Percentiles rank a stretch among this genome's conserved stretches.
Conservation (phyloP, 345 rosid species). For the Hibiscus tridactylites region DNA sequence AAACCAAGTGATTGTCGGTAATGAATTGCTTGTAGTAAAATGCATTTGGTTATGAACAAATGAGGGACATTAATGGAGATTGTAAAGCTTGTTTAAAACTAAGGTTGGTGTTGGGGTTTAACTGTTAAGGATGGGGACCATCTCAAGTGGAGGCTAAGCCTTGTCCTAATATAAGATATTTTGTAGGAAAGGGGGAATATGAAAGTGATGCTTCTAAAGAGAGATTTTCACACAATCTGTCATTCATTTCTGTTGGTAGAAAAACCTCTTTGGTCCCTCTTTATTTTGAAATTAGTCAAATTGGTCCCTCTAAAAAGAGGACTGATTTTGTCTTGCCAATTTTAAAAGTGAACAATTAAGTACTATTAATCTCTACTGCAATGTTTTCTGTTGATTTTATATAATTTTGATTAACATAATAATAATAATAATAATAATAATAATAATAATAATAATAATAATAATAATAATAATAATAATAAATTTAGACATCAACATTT, state of each 20-base stretch:
- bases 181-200: not conserved
- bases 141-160: not conserved
- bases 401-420: too few relatives aligned
- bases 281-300: too few relatives aligned
- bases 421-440: too few relatives aligned
- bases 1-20: too few relatives aligned
- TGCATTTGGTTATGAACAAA: not conserved
- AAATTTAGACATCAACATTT: too few relatives aligned
- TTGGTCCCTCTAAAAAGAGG: not conserved
- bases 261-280: too few relatives aligned
- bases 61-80: not conserved
- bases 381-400: too few relatives aligned
- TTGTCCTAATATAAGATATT: constrained; percentile 7
- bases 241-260: not conserved
- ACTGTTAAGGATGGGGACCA: not conserved
- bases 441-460: too few relatives aligned
- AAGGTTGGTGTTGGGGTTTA: not conserved
- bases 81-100: not conserved
- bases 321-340: too few relatives aligned
- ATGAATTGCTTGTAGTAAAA: not conserved
- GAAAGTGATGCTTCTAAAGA: not conserved
- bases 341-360: too few relatives aligned
- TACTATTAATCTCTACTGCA: too few relatives aligned
- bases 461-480: too few relatives aligned
- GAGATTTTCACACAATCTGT: not conserved